phyloP scores from a whole-genome alignment of 2,329 filamentous ascomycete species.

The Aphanoascus verrucosus region DNA sequence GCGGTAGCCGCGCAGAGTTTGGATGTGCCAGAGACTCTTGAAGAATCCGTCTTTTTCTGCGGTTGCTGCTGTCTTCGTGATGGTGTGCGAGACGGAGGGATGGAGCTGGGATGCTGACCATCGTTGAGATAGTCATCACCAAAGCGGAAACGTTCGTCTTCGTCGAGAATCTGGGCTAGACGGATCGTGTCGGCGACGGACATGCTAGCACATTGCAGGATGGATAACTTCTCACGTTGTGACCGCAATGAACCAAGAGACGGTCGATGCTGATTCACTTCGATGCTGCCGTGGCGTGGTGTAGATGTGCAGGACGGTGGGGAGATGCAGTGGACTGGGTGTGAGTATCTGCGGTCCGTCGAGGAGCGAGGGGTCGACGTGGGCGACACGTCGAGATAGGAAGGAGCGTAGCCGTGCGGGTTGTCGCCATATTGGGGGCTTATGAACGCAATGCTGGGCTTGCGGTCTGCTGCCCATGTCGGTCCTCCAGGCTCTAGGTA shows the following conservation, averaged over 20 bases:
- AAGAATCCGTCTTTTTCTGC: background rate
- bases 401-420: background rate
- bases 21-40: background rate
- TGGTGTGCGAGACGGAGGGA: slow-evolving; percentile 12
- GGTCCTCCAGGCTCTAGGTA: slow-evolving; percentile 16
- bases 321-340: background rate
- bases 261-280: background rate
- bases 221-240: slow-evolving; percentile 33
- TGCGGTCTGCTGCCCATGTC: background rate
- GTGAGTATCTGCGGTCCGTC: slow-evolving; percentile 7
- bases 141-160: slow-evolving; percentile 12
- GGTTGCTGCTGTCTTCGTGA: slow-evolving; percentile 1
- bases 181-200: slow-evolving; percentile 29
- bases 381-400: slow-evolving; percentile 2
- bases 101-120: slow-evolving; percentile 17
- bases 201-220: slow-evolving; percentile 30
- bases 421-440: slow-evolving; percentile 4
- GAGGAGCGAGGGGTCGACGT: slow-evolving; percentile 9
- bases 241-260: slow-evolving; percentile 22
- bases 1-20: background rate
- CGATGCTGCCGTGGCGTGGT: slow-evolving; percentile 4
- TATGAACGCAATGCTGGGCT: slow-evolving; percentile 8
- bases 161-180: slow-evolving; percentile 26
- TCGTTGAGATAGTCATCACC: slow-evolving; percentile 11
- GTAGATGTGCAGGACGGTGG: background rate